Conservation (phyloP, 176 grass and related monocot species). For the Tillandsia leiboldiana region DNA sequence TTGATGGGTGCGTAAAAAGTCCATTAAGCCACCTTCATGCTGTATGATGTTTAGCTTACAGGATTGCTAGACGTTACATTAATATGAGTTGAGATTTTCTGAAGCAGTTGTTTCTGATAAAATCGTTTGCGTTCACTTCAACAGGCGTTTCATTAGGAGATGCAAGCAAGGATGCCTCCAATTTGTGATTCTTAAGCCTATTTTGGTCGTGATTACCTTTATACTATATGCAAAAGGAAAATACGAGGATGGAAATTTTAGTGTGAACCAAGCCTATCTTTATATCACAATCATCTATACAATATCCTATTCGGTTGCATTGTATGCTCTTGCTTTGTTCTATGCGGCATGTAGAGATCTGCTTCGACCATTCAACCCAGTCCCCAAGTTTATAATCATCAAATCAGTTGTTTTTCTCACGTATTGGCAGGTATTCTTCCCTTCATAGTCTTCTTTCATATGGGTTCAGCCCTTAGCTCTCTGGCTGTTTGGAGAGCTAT, state of each 20-base stretch:
- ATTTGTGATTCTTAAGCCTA: constrained; percentile 98
- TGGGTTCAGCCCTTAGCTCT: neutral
- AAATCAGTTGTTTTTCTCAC: constrained; percentile 99
- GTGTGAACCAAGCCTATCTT: constrained; percentile 86
- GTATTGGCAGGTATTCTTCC: constrained; percentile 81
- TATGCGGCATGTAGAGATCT: constrained; percentile 92
- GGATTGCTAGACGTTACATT: neutral
- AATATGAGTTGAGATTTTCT: neutral
- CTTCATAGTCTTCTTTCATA: neutral
- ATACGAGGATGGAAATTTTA: constrained; percentile 89
- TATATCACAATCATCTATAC: constrained; percentile 99
- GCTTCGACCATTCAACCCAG: constrained; percentile 79
- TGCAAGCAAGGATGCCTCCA: constrained; percentile 98
- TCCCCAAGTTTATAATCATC: constrained; percentile 95
- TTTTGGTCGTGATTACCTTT: constrained; percentile 95
- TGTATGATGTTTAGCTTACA: neutral
- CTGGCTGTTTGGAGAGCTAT: neutral
- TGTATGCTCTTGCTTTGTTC: constrained; percentile 88
- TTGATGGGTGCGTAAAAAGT: constrained; percentile 64
- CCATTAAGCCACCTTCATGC: neutral
- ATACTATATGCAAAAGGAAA: constrained; percentile 90
- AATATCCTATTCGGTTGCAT: constrained; percentile 78
- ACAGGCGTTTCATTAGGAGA: constrained; percentile 95
- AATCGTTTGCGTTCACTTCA: neutral
- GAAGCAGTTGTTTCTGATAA: neutral